Percentiles rank a stretch among this genome's conserved stretches.
These are phyloP conservation scores for Podospora appendiculata DNA, from an alignment of 495 filamentous ascomycete genomes.

Conservation along the genomic window DNA sequence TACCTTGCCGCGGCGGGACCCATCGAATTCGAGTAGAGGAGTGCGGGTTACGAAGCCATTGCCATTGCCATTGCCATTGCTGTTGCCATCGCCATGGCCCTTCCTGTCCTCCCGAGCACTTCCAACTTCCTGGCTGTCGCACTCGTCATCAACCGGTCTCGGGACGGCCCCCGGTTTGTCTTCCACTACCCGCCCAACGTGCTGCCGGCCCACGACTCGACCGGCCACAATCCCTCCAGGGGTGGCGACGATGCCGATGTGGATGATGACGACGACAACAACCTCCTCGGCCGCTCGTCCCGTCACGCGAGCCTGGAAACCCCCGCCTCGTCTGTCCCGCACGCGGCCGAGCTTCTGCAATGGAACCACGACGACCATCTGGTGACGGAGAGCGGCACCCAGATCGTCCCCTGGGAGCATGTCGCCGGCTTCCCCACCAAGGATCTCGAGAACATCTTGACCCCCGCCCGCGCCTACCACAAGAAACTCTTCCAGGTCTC, in stretches of 20 bases:
- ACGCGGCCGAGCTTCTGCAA: constrained; percentile 32
- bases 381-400: constrained; percentile 42
- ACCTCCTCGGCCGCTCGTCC: constrained; percentile 25
- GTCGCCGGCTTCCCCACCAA: constrained; percentile 68
- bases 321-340: constrained; percentile 24
- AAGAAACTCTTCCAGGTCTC: constrained; percentile 82
- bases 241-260: constrained; percentile 30
- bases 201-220: constrained; percentile 18
- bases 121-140: constrained; percentile 64
- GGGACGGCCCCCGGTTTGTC: constrained; percentile 74
- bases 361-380: constrained; percentile 52
- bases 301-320: constrained; percentile 17
- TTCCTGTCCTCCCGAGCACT: constrained; percentile 36
- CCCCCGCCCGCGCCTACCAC: constrained; percentile 71
- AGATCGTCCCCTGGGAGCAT: constrained; percentile 65
- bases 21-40: not conserved
- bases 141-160: constrained; percentile 72
- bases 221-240: constrained; percentile 6
- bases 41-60: not conserved
- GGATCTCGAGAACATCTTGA: constrained; percentile 76
- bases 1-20: too few species aligned
- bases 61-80: not conserved
- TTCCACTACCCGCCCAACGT: constrained; percentile 76
- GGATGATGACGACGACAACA: constrained; percentile 37
- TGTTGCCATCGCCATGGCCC: constrained; percentile 23